Percentiles rank a stretch among this genome's conserved stretches.
Conservation (phyloP, 2,329 filamentous ascomycete species). For the Fusarium cyanostomum region DNA sequence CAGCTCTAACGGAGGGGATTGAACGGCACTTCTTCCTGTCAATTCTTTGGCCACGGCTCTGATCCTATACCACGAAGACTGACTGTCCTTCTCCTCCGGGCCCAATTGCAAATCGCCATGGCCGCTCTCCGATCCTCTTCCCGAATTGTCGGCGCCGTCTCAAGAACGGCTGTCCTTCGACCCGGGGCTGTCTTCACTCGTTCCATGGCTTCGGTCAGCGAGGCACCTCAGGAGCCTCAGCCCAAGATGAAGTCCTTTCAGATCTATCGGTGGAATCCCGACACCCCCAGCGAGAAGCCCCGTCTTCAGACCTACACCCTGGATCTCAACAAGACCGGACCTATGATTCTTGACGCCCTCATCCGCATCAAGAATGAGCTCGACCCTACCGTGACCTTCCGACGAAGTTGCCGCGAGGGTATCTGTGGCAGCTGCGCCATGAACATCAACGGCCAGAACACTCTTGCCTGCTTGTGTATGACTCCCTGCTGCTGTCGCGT, state of each 20-base stretch:
- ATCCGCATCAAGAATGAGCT: constrained; percentile 99
- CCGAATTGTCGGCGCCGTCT: constrained; percentile 60
- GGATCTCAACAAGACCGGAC: constrained; percentile 98
- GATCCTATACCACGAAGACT: constrained; percentile 34
- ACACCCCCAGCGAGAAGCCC: constrained; percentile 90
- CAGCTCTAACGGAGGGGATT: constrained; percentile 42
- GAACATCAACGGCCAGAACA: constrained; percentile 99
- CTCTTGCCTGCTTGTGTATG: constrained; percentile 93
- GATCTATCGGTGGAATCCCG: constrained; percentile 99
- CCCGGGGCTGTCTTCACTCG: constrained; percentile 57
- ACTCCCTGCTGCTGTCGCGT: constrained; percentile 17
- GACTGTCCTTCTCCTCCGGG: constrained; percentile 43
- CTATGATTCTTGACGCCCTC: constrained; percentile 96
- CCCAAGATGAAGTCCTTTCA: constrained; percentile 92
- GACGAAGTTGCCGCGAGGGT: constrained; percentile 94
- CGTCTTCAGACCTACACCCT: constrained; percentile 94
- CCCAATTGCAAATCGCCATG: constrained; percentile 55
- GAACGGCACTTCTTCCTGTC: constrained; percentile 41
- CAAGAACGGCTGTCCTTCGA: constrained; percentile 52
- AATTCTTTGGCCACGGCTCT: constrained; percentile 38
- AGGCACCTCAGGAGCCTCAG: constrained; percentile 70
- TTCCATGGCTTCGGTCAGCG: constrained; percentile 64
- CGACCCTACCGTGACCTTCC: constrained; percentile 95
- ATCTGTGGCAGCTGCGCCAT: constrained; percentile 99
- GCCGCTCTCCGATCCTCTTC: constrained; percentile 69